Evolutionary conservation across 2,329 filamentous ascomycete genomes (phyloP).

Genomic region (Aspergillus viridinutans): DNA sequence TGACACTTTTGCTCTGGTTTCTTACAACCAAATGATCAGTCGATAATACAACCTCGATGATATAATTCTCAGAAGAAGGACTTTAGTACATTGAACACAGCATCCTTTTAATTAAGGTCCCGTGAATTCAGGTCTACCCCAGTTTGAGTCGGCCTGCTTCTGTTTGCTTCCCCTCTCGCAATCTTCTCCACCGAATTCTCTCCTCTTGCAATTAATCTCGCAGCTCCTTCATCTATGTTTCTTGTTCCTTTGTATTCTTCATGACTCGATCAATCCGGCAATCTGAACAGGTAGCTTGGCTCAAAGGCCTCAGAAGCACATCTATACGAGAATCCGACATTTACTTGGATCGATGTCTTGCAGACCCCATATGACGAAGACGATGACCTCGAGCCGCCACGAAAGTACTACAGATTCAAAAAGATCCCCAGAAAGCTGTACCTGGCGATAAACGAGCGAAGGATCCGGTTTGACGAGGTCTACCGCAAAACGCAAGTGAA

Average conservation of each 20-base stretch:
- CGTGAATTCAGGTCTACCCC: too few species aligned
- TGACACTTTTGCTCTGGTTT: too few species aligned
- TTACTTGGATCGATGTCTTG: constrained; percentile 42
- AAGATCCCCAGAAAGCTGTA: constrained; percentile 69
- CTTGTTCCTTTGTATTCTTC: too few species aligned
- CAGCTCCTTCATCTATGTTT: background rate
- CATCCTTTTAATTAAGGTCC: too few species aligned
- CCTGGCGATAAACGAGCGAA: constrained; percentile 66
- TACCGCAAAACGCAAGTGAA: constrained; percentile 3
- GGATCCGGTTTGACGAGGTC: constrained; percentile 43
- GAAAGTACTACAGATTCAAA: constrained; percentile 61
- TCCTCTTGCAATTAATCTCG: background rate
- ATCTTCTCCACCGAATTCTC: background rate
- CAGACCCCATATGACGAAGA: constrained; percentile 43
- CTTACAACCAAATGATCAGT: too few species aligned
- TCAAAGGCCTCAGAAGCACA: constrained; percentile 17
- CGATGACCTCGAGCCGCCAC: constrained; percentile 43
- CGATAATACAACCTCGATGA: too few species aligned
- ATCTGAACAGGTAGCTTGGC: constrained; percentile 15
- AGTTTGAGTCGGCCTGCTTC: too few species aligned
- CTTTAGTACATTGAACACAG: too few species aligned
- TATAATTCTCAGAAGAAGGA: too few species aligned
- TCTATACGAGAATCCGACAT: constrained; percentile 41
- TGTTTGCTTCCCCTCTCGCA: background rate
- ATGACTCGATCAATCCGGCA: too few species aligned